Conservation (phyloP, 2,329 filamentous ascomycete genomes). For the Curvularia sp. region DNA sequence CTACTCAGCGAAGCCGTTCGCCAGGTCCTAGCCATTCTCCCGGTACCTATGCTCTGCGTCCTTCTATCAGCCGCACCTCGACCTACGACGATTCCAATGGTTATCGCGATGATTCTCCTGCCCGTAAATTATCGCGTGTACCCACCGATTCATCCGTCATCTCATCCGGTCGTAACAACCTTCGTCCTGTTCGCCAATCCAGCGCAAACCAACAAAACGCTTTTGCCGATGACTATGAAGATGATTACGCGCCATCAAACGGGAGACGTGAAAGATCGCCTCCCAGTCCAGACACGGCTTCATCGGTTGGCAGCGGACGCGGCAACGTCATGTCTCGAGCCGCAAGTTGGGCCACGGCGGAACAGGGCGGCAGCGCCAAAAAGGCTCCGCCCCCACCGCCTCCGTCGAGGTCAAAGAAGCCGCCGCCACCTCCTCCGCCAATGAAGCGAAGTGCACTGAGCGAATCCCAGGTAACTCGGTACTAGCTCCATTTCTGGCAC, state of each 20-base stretch:
- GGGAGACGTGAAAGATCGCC: slow-evolving; percentile 56
- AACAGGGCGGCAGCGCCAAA: slow-evolving; percentile 47
- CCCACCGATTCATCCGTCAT: slow-evolving; percentile 63
- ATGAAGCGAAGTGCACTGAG: slow-evolving; percentile 65
- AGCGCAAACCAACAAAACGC: slow-evolving; percentile 41
- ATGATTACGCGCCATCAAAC: slow-evolving; percentile 41
- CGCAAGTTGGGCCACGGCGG: slow-evolving; percentile 56
- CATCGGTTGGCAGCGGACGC: slow-evolving; percentile 45
- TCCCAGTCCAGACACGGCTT: slow-evolving; percentile 58
- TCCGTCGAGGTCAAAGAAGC: slow-evolving; percentile 69
- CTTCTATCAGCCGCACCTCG: slow-evolving; percentile 58
- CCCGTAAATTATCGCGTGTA: slow-evolving; percentile 58
- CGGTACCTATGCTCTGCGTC: slow-evolving; percentile 52
- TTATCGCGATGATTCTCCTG: slow-evolving; percentile 61
- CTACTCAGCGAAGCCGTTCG: slow-evolving; percentile 53
- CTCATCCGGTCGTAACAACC: slow-evolving; percentile 56
- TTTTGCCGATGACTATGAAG: slow-evolving; percentile 48
- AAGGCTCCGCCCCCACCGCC: slow-evolving; percentile 65
- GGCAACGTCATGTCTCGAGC: slow-evolving; percentile 60
- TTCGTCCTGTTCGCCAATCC: slow-evolving; percentile 51
- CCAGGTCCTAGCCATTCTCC: slow-evolving; percentile 45
- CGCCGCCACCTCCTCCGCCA: slow-evolving; percentile 68
- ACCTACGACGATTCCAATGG: slow-evolving; percentile 66
- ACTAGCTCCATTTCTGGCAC: slow-evolving; percentile 29
- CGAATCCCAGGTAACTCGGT: slow-evolving; percentile 47